Base-by-base conservation (phyloP, 2,329 filamentous ascomycete species). In the Aspergillus carbonarius region DNA sequence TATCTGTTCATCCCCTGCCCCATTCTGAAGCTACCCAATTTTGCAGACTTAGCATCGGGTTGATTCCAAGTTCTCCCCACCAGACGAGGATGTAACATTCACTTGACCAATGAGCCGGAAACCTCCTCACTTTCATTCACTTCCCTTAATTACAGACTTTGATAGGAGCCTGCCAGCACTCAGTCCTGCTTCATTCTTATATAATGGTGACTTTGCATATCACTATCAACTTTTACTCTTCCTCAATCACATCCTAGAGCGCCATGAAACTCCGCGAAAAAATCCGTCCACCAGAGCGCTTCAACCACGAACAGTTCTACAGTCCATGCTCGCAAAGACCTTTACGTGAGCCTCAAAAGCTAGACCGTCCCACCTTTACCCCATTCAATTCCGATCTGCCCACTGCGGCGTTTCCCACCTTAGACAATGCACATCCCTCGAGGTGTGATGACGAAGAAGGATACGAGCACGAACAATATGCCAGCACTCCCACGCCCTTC, bases 321-420 rank as follows among this genome's bases (percentile, higher is more conserved):
- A 59, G 58, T 17, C 47, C 61, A 49, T 58, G 39, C 34, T 48
- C 59, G 3, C 60, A 55, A 54, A 59, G 59, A 20, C 46, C 63
- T 15, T 50, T 61, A 17, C 66, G 66, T 13, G 39, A 48, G n/a
- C n/a, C 35, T 25, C 55, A 39, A 23, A 63, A 54, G 34, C 60
- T 49, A 48, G 57, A 37, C 12, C 54, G 48, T 52, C 64, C 58
- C 47, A 60, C 18, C 4, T 66, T 60, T 60, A 63, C 70, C 49
- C 70, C 71, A 17, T 80, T 70, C 58, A 67, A 79, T 60, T 76
- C 78, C 9, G 66, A 74, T 44, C 63, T 74, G 15, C 74, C 72
- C 42, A 73, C 77, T 44, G 77, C 77, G 34, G 73, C 71, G 6
- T 80, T 80, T 56, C 78, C 78, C 20, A 78, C 73, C 7, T 55